Evolutionary conservation across 1,139 yeast species (phyloP).

Genomic region (Magnusiomyces paraingens): DNA sequence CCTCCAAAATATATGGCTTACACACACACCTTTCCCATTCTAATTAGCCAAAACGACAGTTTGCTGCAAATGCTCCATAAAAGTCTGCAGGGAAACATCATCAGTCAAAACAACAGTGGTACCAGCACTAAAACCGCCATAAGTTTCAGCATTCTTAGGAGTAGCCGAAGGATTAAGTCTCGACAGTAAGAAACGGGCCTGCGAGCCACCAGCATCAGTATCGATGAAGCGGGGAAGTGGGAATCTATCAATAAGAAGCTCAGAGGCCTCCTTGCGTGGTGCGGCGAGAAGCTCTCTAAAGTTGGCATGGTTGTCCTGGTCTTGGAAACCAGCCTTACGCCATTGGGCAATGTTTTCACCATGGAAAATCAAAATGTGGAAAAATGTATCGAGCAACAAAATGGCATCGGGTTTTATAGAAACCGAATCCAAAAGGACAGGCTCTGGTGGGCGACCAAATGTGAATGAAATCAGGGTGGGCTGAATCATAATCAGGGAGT

Average conservation of each 20-base stretch:
- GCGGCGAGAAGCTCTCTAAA: slow-evolving; percentile 55
- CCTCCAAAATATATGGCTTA: background rate
- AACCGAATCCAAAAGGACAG: slow-evolving; percentile 58
- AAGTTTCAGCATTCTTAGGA: slow-evolving; percentile 41
- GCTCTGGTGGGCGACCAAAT: slow-evolving; percentile 49
- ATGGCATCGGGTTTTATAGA: slow-evolving; percentile 59
- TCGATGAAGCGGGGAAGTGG: slow-evolving; percentile 71
- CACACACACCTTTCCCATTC: background rate
- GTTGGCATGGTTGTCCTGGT: slow-evolving; percentile 55
- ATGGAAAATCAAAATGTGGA: slow-evolving; percentile 65
- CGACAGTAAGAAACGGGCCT: slow-evolving; percentile 69
- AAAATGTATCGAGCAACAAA: slow-evolving; percentile 63
- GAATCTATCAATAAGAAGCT: slow-evolving; percentile 58
- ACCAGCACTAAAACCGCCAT: slow-evolving; percentile 28
- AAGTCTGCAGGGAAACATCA: slow-evolving; percentile 62
- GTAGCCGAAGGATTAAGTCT: slow-evolving; percentile 68
- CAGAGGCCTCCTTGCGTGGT: slow-evolving; percentile 65
- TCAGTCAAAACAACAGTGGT: slow-evolving; percentile 53
- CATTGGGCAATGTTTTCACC: slow-evolving; percentile 65
- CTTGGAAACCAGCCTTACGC: slow-evolving; percentile 65
- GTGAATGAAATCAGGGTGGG: slow-evolving; percentile 66
- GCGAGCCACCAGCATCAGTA: slow-evolving; percentile 72
- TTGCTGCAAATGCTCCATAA: slow-evolving; percentile 46
- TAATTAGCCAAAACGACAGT: slow-evolving; percentile 46
- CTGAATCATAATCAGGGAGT: slow-evolving; percentile 67